A percentile compares a stretch with the other conserved stretches of the same genome.
phyloP scores from a whole-genome alignment of 2,329 filamentous ascomycete genomes.

The Xylaria sp. region DNA sequence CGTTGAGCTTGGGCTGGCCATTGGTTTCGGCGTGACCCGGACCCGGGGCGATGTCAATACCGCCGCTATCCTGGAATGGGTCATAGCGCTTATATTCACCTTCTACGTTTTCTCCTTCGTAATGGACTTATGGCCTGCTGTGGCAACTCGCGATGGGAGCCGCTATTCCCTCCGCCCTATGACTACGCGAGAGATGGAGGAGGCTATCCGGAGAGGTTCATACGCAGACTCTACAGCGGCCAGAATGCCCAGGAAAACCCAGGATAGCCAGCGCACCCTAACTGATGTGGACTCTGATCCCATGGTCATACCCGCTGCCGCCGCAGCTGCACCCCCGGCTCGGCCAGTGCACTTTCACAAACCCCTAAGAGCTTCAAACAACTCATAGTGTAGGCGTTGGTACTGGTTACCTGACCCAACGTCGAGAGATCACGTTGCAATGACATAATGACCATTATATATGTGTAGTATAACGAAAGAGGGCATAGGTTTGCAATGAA shows the following conservation, averaged over 20 bases:
- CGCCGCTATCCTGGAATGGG: constrained; percentile 82
- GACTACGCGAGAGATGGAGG: constrained; percentile 45
- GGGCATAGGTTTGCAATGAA: constrained; percentile 13
- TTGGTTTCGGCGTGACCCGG: constrained; percentile 75
- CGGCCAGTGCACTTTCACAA: constrained; percentile 30
- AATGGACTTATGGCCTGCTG: constrained; percentile 85
- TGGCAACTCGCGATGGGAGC: constrained; percentile 59
- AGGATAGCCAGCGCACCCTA: constrained; percentile 48
- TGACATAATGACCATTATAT: constrained; percentile 26
- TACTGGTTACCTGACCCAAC: background rate
- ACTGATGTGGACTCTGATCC: constrained; percentile 36
- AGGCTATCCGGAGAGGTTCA: constrained; percentile 41
- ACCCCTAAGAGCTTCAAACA: constrained; percentile 37
- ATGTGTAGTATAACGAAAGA: background rate
- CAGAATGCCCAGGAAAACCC: constrained; percentile 37
- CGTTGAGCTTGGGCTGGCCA: constrained; percentile 77
- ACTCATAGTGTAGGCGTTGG: constrained; percentile 39
- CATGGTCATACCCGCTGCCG: constrained; percentile 28
- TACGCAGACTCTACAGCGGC: constrained; percentile 27
- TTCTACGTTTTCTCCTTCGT: constrained; percentile 89
- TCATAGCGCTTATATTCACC: constrained; percentile 85
- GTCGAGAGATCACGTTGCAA: constrained; percentile 3
- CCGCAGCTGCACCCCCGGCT: constrained; percentile 7
- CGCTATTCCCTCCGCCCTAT: constrained; percentile 42
- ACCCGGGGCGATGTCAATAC: constrained; percentile 65